These are phyloP conservation scores for Boletus rubescentipes DNA, from an alignment of 768 basidiomycete species.

Conservation along the genomic window DNA sequence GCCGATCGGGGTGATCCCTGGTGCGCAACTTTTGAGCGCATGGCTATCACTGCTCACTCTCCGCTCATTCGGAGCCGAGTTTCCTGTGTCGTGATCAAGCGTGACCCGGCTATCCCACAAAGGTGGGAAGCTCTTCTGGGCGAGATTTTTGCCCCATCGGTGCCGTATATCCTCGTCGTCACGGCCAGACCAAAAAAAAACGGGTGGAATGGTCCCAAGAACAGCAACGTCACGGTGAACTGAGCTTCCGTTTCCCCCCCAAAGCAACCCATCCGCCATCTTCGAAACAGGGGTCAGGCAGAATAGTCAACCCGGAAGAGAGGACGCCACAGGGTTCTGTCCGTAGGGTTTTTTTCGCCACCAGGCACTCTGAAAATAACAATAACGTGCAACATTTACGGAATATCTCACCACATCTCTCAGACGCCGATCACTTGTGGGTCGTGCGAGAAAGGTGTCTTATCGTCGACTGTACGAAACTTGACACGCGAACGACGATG, in stretches of 20 bases:
- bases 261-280: neutral
- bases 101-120: conserved; percentile 17
- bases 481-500: neutral
- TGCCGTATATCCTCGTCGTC: conserved; percentile 1
- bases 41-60: conserved; percentile 9
- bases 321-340: conserved; percentile 23
- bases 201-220: neutral
- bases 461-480: neutral
- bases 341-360: conserved; percentile 7
- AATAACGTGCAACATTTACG: conserved; percentile 18
- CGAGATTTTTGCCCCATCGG: neutral
- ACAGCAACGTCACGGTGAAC: neutral
- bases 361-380: conserved; percentile 19
- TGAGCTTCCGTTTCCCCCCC: neutral
- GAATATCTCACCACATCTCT: neutral
- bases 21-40: neutral
- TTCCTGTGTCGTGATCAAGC: neutral
- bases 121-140: conserved; percentile 17
- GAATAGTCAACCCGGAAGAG: neutral
- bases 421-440: conserved; percentile 16
- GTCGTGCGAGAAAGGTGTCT: conserved; percentile 1
- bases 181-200: neutral
- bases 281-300: conserved; percentile 13
- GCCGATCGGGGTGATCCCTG: conserved; percentile 13
- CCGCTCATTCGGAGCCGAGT: conserved; percentile 10